Conservation (phyloP, 140 eudicot species). For the Cichorium intybus region DNA sequence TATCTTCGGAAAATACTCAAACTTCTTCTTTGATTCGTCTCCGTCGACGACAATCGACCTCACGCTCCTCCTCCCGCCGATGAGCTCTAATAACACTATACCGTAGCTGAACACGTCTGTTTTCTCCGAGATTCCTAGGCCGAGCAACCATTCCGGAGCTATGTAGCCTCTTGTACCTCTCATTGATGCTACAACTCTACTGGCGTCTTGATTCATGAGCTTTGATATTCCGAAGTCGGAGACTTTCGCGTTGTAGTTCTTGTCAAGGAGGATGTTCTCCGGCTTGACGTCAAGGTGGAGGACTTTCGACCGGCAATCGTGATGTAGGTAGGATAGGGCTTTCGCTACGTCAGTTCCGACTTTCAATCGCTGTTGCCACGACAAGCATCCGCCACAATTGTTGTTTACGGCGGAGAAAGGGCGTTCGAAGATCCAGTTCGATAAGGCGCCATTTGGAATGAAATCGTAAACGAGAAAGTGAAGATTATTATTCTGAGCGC, state of each 20-base stretch:
- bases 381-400: conserved; percentile 44
- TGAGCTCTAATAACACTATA: conserved; percentile 74
- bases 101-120: conserved; percentile 80
- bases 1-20: conserved; percentile 62
- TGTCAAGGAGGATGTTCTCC: conserved; percentile 63
- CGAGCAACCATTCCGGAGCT: conserved; percentile 87
- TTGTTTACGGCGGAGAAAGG: conserved; percentile 6
- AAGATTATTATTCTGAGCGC: conserved; percentile 42
- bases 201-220: conserved; percentile 70
- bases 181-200: conserved; percentile 48
- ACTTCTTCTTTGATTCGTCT: conserved; percentile 8
- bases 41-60: conserved; percentile 20
- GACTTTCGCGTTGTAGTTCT: conserved; percentile 47
- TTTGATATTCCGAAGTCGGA: conserved; percentile 83
- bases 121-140: conserved; percentile 64
- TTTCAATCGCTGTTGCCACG: conserved; percentile 52
- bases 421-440: conserved; percentile 58
- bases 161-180: conserved; percentile 85
- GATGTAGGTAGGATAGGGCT: conserved; percentile 74
- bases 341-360: conserved; percentile 79
- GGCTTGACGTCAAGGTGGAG: conserved; percentile 84
- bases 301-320: conserved; percentile 71
- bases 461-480: conserved; percentile 66
- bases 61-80: conserved; percentile 64
- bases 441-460: conserved; percentile 58